Conservation (phyloP, 148 eudicot species). For the Bassia scoparia region DNA sequence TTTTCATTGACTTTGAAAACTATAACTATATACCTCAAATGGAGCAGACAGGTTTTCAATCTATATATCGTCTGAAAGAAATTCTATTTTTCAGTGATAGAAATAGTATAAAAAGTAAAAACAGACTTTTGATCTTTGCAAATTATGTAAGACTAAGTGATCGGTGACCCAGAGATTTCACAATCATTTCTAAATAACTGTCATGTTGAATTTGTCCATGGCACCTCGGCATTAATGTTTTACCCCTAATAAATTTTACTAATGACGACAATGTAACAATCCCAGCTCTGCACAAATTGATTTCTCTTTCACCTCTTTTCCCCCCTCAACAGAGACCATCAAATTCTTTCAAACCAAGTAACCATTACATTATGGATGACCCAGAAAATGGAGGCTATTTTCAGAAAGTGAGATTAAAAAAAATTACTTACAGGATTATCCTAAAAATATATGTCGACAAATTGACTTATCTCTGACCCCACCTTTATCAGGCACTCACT, state of each 20-base stretch:
- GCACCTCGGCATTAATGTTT: background rate
- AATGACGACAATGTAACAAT: background rate
- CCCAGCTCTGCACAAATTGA: background rate
- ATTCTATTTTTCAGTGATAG: background rate
- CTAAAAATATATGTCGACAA: background rate
- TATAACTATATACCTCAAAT: background rate
- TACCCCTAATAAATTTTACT: background rate
- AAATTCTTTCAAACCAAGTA: background rate
- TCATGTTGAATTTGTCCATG: background rate
- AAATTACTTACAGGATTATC: background rate
- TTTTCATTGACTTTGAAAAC: background rate
- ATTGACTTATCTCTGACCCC: background rate
- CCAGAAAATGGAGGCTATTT: background rate
- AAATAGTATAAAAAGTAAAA: background rate
- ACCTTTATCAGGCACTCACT: background rate
- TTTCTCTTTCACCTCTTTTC: background rate
- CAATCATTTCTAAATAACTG: background rate
- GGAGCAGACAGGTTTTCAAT: background rate
- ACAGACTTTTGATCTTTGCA: background rate
- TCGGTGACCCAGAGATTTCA: background rate
- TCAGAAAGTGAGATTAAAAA: background rate
- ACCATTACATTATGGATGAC: background rate
- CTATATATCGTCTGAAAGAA: background rate
- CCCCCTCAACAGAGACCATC: background rate
- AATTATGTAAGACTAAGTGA: background rate